Conservation (phyloP, 305 asterid species). For the Plantago coronopus region DNA sequence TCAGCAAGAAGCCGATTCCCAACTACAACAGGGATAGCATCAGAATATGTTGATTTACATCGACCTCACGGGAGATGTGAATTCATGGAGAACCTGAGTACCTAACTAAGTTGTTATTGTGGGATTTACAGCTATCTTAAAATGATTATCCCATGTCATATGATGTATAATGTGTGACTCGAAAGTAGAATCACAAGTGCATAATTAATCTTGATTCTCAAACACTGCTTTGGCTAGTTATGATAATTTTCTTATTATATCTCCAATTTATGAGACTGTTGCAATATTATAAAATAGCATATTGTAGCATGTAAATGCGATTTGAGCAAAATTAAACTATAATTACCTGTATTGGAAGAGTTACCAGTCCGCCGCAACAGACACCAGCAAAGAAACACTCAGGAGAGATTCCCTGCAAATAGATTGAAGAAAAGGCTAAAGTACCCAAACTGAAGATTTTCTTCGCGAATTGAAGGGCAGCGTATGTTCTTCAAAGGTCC, state of each 20-base stretch:
- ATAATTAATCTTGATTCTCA: too few relatives aligned
- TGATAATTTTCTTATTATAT: too few relatives aligned
- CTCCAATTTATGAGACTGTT: too few relatives aligned
- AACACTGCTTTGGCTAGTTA: too few relatives aligned
- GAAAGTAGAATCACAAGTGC: too few relatives aligned
- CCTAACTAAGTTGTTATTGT: too few relatives aligned
- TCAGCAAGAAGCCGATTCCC: constrained; percentile 66
- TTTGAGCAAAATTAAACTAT: background rate
- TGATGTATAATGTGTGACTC: too few relatives aligned
- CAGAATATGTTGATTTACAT: too few relatives aligned
- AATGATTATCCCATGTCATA: too few relatives aligned
- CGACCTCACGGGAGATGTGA: too few relatives aligned
- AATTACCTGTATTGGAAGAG: constrained; percentile 76
- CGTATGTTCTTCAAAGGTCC: background rate
- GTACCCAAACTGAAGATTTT: background rate
- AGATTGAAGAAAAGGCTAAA: constrained; percentile 15
- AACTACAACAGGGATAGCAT: constrained; percentile 36
- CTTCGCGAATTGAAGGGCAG: background rate
- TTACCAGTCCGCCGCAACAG: constrained; percentile 87
- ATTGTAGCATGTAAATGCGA: background rate
- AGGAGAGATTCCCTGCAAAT: constrained; percentile 67
- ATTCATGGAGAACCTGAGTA: too few relatives aligned
- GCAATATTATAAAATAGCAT: background rate
- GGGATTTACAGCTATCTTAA: too few relatives aligned
- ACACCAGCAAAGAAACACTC: constrained; percentile 88